Evolutionary conservation across 2,329 filamentous ascomycete species (phyloP), one percentile per base, ranked within the genome.

Genomic region (Microcyclospora pomicola): DNA sequence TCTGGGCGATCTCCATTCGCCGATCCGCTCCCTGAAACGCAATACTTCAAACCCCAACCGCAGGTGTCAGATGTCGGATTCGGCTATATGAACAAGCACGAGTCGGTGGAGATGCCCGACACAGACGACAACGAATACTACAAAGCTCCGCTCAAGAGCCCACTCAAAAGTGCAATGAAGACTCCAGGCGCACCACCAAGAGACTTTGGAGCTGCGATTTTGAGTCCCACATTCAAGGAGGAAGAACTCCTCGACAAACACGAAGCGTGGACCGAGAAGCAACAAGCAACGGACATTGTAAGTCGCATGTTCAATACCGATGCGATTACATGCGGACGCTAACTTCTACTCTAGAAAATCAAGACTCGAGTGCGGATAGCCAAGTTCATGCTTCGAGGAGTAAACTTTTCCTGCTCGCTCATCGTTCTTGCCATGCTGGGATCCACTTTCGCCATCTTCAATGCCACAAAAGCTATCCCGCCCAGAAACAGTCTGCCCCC

Each of bases 351-450:
- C 34, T 56, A 94, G 88, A 92, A 82, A 80, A 75, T 93, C 60
- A 96, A 95, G 67, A 80, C 80, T 28, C 77, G 85, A 49, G 87
- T 96, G 27, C 78, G 91, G 34, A 71, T 96, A 62, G 91, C 88
- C 50, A 98, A 98, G 68, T 80, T 96, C 52, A 75, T 93, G 45
- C 77, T 98, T n/a, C 81, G 91, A 48, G 81, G 85, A 40, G 82
- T 96, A 64, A 95, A 88, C 71, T 96, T 98, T 62, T 86, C 84
- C 61, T 98, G 91, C 69, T 88, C 83, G 60, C 71, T 96, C 43
- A 95, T 98, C 58, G 84, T 98, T 48, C 73, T 98, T 41, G 71
- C 86, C 44, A 88, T 98, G 75, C 68, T 98, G 38, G 78, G 82
- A 11, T 75, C 84, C n/a, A 85, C 84, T 3, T 83, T 98, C 55